Conservation (phyloP, 306 rosid genomes). For the Rosa multiflora region DNA sequence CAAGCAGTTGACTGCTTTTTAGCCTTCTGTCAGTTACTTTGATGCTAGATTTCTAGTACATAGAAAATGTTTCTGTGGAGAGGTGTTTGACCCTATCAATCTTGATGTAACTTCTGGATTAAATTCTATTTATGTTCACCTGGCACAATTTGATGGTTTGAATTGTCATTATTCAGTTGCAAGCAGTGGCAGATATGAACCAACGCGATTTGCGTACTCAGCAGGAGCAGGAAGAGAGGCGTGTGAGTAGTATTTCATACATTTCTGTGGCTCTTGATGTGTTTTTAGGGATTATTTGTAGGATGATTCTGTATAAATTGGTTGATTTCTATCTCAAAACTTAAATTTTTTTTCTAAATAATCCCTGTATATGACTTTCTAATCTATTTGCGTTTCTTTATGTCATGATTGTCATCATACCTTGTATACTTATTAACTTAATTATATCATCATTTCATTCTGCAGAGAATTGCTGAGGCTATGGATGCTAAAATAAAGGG, state of each 20-base stretch:
- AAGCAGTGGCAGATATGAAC: slow-evolving; percentile 92
- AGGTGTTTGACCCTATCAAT: not conserved
- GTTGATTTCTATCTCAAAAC: not conserved
- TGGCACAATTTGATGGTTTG: slow-evolving; percentile 16
- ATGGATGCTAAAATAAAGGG: slow-evolving; percentile 61
- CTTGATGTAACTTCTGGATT: slow-evolving; percentile 15
- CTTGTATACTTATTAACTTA: slow-evolving; percentile 3
- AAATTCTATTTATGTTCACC: not conserved
- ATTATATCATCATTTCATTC: slow-evolving; percentile 19
- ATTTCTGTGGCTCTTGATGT: slow-evolving; percentile 15
- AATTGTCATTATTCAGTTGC: slow-evolving; percentile 50
- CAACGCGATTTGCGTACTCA: slow-evolving; percentile 65
- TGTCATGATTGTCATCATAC: not conserved
- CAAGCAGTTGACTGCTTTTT: not conserved
- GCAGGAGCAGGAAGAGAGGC: slow-evolving; percentile 90
- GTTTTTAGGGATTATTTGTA: slow-evolving; percentile 10
- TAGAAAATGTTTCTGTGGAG: slow-evolving; percentile 10
- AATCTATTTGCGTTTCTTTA: not conserved
- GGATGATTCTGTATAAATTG: slow-evolving; percentile 11
- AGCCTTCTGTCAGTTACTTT: not conserved
- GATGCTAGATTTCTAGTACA: slow-evolving; percentile 13
- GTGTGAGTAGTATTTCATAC: slow-evolving; percentile 59
- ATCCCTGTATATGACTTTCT: not conserved
- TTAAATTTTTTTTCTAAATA: not conserved
- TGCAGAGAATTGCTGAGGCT: slow-evolving; percentile 71